These are phyloP conservation scores for Solanum raphanifolium DNA, from an alignment of 257 asterid genomes.

Conservation along the genomic window DNA sequence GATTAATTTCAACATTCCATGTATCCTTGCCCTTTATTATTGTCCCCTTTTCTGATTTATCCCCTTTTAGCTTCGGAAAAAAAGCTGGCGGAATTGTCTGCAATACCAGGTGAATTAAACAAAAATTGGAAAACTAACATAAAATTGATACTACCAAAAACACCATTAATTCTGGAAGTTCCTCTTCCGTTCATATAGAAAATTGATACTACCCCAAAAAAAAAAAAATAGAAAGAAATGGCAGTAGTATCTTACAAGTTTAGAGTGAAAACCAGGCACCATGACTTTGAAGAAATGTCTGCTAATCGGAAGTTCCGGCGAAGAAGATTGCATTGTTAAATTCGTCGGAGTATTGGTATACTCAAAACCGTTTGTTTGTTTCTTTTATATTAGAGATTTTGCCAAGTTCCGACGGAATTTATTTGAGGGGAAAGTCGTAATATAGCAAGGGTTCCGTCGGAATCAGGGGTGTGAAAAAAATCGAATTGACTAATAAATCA, in stretches of 20 bases:
- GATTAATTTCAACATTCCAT: conserved; percentile 7
- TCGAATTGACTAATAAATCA: too few relatives aligned
- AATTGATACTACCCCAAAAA: background rate
- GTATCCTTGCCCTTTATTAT: conserved; percentile 2
- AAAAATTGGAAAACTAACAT: background rate
- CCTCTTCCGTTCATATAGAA: background rate
- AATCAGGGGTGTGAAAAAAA: background rate
- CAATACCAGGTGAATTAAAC: background rate
- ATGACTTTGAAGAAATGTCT: conserved; percentile 19
- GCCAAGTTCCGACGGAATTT: background rate
- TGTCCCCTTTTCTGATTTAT: background rate
- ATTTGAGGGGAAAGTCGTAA: too few relatives aligned
- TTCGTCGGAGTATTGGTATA: background rate
- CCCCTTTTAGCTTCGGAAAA: background rate
- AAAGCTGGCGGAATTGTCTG: conserved; percentile 4
- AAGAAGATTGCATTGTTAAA: background rate
- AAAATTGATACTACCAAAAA: background rate
- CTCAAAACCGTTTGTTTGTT: background rate
- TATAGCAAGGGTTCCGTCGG: background rate
- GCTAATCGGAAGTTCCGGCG: background rate
- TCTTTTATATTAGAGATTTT: background rate
- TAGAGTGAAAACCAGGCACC: conserved; percentile 12
- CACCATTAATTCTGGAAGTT: background rate
- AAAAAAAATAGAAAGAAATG: background rate
- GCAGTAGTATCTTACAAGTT: conserved; percentile 1